A percentile compares a stretch with the other conserved stretches of the same genome.
phyloP scores from a whole-genome alignment of 768 basidiomycete species.

The Suillus paluster region DNA sequence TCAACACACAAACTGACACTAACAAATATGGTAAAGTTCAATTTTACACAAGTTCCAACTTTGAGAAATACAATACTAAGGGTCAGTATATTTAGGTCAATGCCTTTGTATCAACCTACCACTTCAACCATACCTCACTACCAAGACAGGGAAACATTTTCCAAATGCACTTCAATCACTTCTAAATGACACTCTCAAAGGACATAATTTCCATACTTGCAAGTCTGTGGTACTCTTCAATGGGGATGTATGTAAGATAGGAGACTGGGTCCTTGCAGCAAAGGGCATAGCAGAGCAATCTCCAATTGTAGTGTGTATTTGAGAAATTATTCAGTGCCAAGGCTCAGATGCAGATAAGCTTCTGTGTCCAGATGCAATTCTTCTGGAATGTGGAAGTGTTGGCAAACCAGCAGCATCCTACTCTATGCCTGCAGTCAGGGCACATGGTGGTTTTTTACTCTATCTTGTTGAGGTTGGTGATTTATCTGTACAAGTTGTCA shows the following conservation, averaged over 20 bases:
- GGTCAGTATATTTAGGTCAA: background rate
- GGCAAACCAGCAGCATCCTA: background rate
- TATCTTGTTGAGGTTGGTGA: background rate
- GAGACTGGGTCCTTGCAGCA: background rate
- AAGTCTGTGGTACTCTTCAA: slow-evolving; percentile 1
- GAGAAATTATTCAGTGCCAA: slow-evolving; percentile 5
- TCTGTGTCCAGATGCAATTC: slow-evolving; percentile 3
- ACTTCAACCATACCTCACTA: background rate
- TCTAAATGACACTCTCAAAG: background rate
- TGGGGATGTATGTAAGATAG: slow-evolving; percentile 6
- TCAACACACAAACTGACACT: background rate
- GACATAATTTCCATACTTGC: slow-evolving; percentile 2
- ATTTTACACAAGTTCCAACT: no score
- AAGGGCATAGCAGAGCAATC: background rate
- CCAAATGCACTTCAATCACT: background rate
- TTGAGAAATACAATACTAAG: no score
- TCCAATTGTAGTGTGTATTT: background rate
- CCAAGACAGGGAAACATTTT: background rate
- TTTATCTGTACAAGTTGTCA: background rate
- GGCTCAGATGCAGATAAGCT: background rate
- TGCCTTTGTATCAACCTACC: background rate
- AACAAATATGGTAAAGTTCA: background rate
- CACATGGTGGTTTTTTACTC: background rate
- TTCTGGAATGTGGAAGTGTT: background rate
- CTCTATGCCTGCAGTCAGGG: background rate